Conservation (phyloP, 2,329 filamentous ascomycete species). For the Aspergillus glaucus region DNA sequence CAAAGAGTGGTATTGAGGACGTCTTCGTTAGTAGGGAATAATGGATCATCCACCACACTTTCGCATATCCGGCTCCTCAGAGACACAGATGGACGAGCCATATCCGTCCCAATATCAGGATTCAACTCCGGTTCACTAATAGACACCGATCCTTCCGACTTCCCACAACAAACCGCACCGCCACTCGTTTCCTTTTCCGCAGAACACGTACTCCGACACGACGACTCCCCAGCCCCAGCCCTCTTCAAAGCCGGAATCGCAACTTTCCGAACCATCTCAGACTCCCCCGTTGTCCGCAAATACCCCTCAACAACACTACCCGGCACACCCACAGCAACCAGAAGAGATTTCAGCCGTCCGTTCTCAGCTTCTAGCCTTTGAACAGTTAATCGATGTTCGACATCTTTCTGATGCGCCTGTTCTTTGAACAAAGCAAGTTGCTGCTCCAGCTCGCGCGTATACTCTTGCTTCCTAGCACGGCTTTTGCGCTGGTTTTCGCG, state of each 20-base stretch:
- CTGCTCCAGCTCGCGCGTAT: conserved; percentile 31
- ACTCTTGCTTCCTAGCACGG: conserved; percentile 29
- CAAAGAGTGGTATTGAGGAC: conserved; percentile 32
- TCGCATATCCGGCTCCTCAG: conserved; percentile 13
- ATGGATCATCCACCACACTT: conserved; percentile 14
- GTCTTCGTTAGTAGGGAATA: conserved; percentile 17
- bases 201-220: not conserved
- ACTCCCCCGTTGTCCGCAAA: conserved; percentile 14
- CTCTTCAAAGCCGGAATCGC: conserved; percentile 29
- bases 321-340: conserved; percentile 20
- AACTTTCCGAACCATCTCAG: conserved; percentile 21
- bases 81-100: no score
- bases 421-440: conserved; percentile 22
- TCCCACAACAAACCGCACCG: not conserved
- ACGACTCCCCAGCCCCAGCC: not conserved
- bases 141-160: conserved; percentile 2
- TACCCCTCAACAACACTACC: conserved; percentile 21
- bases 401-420: conserved; percentile 24
- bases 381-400: conserved; percentile 26
- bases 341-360: conserved; percentile 19
- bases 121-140: no score
- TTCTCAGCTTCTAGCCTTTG: conserved; percentile 33
- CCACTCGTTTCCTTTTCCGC: not conserved
- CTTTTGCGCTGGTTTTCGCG: conserved; percentile 35
- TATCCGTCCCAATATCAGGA: no score